Evolutionary conservation across 352 stramenopile genomes (phyloP).

Genomic region (Phytopythium boreale): DNA sequence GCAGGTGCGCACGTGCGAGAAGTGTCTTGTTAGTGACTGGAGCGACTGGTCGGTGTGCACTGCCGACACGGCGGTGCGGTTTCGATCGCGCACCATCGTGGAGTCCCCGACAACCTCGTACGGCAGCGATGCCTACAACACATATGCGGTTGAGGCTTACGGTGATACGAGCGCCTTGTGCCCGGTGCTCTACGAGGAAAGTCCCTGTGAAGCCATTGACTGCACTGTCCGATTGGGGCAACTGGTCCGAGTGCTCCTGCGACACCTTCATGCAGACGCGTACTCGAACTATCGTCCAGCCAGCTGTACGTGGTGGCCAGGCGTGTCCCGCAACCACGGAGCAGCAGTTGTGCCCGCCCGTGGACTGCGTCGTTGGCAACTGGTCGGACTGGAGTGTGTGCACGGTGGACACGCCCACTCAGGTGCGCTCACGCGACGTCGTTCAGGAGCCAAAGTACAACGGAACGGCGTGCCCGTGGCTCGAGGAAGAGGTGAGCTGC

Average conservation of each 20-base stretch:
- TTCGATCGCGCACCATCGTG: constrained; percentile 37
- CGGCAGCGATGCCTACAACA: constrained; percentile 16
- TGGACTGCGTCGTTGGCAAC: constrained; percentile 34
- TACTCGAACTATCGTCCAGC: constrained; percentile 33
- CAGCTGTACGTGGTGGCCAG: constrained; percentile 29
- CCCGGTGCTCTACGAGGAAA: constrained; percentile 35
- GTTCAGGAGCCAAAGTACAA: constrained; percentile 18
- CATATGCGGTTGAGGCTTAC: constrained; percentile 13
- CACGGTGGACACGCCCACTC: constrained; percentile 21
- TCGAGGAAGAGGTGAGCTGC: constrained; percentile 28
- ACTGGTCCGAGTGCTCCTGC: constrained; percentile 40
- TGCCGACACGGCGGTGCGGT: constrained; percentile 25
- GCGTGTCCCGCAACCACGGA: constrained; percentile 38
- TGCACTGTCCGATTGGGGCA: constrained; percentile 43
- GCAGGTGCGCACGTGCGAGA: constrained; percentile 47
- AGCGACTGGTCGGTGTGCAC: constrained; percentile 46
- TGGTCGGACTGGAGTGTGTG: constrained; percentile 40
- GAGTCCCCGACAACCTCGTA: constrained; percentile 31
- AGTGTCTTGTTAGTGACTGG: constrained; percentile 49
- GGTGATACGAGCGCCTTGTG: constrained; percentile 20
- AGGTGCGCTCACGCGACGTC: constrained; percentile 24
- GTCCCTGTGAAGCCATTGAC: constrained; percentile 40
- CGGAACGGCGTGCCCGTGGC: constrained; percentile 29
- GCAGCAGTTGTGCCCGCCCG: constrained; percentile 26
- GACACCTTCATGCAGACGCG: constrained; percentile 38